Evolutionary conservation across 2,329 filamentous ascomycete species (phyloP).

Genomic region (Colletotrichum horii): DNA sequence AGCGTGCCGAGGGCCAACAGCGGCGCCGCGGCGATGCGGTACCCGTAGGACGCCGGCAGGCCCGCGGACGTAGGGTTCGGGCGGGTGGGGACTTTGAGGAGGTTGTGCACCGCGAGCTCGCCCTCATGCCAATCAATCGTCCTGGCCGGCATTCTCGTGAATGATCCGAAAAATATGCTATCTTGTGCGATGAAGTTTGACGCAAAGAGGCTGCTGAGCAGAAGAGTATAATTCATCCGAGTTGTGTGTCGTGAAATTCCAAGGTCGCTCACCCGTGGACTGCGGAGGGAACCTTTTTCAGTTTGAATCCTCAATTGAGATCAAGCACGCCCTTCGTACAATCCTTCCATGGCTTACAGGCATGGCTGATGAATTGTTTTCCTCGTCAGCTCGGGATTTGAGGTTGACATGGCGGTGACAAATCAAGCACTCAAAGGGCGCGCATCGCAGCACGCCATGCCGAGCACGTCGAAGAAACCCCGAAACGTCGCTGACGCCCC

Average conservation of each 20-base stretch:
- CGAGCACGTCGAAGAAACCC: not conserved
- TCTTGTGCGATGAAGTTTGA: conserved; percentile 1
- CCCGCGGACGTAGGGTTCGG: conserved; percentile 72
- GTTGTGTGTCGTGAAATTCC: not conserved
- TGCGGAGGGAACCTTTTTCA: not conserved
- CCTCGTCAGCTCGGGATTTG: not conserved
- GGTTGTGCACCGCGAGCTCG: conserved; percentile 67
- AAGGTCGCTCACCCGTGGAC: not conserved
- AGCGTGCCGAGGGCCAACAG: conserved; percentile 77
- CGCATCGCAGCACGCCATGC: not conserved
- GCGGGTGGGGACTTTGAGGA: conserved; percentile 60
- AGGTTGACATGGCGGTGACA: conserved; percentile 1
- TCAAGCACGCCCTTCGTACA: not conserved
- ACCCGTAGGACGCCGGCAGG: conserved; percentile 65
- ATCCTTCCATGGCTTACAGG: not conserved
- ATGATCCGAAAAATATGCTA: not conserved
- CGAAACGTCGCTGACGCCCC: not conserved
- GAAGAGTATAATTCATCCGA: conserved; percentile 2
- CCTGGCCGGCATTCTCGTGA: conserved; percentile 30
- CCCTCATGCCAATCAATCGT: conserved; percentile 63
- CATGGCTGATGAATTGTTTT: not conserved
- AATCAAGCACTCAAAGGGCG: conserved; percentile 11
- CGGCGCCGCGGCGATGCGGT: conserved; percentile 66
- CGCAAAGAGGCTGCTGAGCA: not conserved
- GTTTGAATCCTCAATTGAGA: not conserved